Conservation (phyloP, 2,329 filamentous ascomycete genomes). For the Achaetomium macrosporum region DNA sequence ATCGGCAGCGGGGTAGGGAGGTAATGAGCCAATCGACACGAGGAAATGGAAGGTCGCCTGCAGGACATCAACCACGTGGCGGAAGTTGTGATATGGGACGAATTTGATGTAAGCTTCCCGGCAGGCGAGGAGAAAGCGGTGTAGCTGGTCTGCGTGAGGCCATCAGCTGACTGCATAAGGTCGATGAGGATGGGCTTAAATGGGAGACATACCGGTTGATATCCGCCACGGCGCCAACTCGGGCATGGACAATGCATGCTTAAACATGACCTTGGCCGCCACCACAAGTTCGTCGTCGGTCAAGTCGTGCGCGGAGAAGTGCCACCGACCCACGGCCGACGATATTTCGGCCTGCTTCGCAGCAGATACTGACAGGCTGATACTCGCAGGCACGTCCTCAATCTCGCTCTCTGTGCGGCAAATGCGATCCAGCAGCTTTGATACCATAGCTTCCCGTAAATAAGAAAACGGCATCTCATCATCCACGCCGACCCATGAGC, state of each 20-base stretch:
- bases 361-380: slow-evolving; percentile 61
- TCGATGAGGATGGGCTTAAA: background rate
- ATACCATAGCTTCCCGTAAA: slow-evolving; percentile 88
- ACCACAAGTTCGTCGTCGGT: slow-evolving; percentile 85
- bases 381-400: slow-evolving; percentile 56
- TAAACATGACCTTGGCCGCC: slow-evolving; percentile 79
- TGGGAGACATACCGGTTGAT: slow-evolving; percentile 54
- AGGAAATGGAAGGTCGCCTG: slow-evolving; percentile 92
- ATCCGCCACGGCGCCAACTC: slow-evolving; percentile 77
- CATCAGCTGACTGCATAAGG: background rate
- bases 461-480: slow-evolving; percentile 85
- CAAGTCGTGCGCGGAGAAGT: slow-evolving; percentile 85
- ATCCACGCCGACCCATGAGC: slow-evolving; percentile 86
- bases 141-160: slow-evolving; percentile 60
- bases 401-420: slow-evolving; percentile 62
- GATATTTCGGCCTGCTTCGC: slow-evolving; percentile 62
- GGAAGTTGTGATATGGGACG: slow-evolving; percentile 96
- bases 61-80: slow-evolving; percentile 91
- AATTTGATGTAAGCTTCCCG: slow-evolving; percentile 94
- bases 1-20: slow-evolving; percentile 51
- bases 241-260: slow-evolving; percentile 77
- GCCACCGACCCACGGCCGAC: slow-evolving; percentile 68
- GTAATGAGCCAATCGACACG: slow-evolving; percentile 69
- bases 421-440: slow-evolving; percentile 81
- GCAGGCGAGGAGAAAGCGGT: slow-evolving; percentile 79